phyloP scores from a whole-genome alignment of 2,329 filamentous ascomycete species.

The Microcera coccophila region DNA sequence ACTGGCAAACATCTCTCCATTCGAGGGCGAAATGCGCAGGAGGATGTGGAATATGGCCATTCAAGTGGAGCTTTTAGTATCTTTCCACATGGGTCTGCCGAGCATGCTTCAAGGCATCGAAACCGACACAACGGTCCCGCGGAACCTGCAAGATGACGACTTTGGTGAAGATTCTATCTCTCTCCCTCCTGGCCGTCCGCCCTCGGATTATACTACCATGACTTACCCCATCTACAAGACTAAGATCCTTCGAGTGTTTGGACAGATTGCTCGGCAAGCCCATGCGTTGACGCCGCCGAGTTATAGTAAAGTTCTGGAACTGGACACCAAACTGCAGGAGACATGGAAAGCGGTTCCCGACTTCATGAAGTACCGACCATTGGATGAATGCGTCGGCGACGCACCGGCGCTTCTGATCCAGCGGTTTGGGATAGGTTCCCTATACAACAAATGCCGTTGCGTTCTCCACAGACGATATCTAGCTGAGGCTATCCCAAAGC shows the following conservation, averaged over 20 bases:
- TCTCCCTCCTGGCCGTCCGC: slow-evolving; percentile 54
- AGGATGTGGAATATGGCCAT: slow-evolving; percentile 51
- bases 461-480: slow-evolving; percentile 54
- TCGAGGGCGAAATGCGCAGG: slow-evolving; percentile 52
- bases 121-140: slow-evolving; percentile 57
- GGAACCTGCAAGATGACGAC: slow-evolving; percentile 63
- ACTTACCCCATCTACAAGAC: slow-evolving; percentile 54
- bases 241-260: slow-evolving; percentile 45
- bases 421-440: slow-evolving; percentile 48
- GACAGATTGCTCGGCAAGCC: slow-evolving; percentile 46
- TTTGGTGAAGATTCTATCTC: slow-evolving; percentile 53
- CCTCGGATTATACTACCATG: slow-evolving; percentile 56
- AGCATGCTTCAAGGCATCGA: slow-evolving; percentile 62
- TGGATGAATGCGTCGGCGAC: slow-evolving; percentile 49
- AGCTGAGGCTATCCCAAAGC: slow-evolving; percentile 37
- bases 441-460: slow-evolving; percentile 54
- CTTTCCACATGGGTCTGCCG: slow-evolving; percentile 65
- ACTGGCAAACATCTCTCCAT: slow-evolving; percentile 47
- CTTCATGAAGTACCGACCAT: slow-evolving; percentile 46
- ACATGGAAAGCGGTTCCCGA: slow-evolving; percentile 44
- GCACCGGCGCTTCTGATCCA: slow-evolving; percentile 46
- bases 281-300: slow-evolving; percentile 46
- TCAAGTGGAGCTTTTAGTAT: slow-evolving; percentile 61
- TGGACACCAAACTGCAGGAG: slow-evolving; percentile 45
- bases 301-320: slow-evolving; percentile 47